phyloP scores from a whole-genome alignment of 2,329 filamentous ascomycete species.

The Pseudocercospora cruenta region DNA sequence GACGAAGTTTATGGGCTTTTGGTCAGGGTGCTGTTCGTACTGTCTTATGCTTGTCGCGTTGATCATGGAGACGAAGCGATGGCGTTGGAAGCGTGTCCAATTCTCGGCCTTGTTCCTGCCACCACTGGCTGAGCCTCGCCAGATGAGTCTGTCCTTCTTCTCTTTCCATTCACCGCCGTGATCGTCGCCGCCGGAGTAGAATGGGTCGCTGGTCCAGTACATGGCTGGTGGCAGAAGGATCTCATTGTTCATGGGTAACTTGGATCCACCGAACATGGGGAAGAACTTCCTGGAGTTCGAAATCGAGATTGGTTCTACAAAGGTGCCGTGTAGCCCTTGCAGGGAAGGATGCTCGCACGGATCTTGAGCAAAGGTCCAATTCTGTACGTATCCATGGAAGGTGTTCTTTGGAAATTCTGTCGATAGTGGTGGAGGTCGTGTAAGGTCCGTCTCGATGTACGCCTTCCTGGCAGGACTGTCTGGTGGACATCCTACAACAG shows the following conservation, averaged over 20 bases:
- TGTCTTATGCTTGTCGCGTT: conserved; percentile 63
- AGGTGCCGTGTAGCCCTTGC: conserved; percentile 51
- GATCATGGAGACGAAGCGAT: conserved; percentile 74
- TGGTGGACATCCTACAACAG: conserved; percentile 47
- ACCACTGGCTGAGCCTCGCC: conserved; percentile 54
- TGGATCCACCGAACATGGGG: conserved; percentile 56
- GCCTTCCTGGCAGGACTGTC: conserved; percentile 42
- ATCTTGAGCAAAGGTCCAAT: conserved; percentile 52
- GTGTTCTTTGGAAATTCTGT: conserved; percentile 38
- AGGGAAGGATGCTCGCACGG: conserved; percentile 52
- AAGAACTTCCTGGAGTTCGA: conserved; percentile 50
- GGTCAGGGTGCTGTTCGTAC: conserved; percentile 49
- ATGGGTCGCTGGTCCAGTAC: conserved; percentile 52
- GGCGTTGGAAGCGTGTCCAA: conserved; percentile 74
- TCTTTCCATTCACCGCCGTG: conserved; percentile 47
- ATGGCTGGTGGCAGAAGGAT: conserved; percentile 56
- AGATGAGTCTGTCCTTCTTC: conserved; percentile 49
- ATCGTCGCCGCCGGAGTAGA: conserved; percentile 47
- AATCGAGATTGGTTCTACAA: conserved; percentile 54
- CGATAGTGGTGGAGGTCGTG: conserved; percentile 40
- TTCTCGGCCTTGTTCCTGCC: conserved; percentile 56
- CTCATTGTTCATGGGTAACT: conserved; percentile 56
- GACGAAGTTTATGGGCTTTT: conserved; percentile 43
- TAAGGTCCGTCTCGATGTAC: conserved; percentile 43
- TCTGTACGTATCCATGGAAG: conserved; percentile 51